These are phyloP conservation scores for Tolypocladium amazonense DNA, from an alignment of 2,329 filamentous ascomycete genomes.

Conservation along the genomic window DNA sequence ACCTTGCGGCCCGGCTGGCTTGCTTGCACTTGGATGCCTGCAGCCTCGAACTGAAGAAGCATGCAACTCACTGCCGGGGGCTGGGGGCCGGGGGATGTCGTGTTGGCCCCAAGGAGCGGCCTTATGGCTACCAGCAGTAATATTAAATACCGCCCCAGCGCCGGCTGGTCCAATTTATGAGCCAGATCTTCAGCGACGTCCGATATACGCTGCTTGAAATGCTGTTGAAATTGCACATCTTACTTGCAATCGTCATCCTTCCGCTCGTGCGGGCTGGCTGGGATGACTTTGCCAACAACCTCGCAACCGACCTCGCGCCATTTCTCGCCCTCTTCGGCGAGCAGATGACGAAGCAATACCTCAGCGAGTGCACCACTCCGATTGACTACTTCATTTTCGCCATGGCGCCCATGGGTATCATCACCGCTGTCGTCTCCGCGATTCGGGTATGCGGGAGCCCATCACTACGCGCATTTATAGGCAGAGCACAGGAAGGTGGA, in stretches of 20 bases:
- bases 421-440: constrained; percentile 23
- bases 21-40: not conserved
- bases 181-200: too few species aligned
- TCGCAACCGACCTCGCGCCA: constrained; percentile 21
- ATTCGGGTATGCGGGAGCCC: constrained; percentile 20
- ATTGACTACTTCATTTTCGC: constrained; percentile 22
- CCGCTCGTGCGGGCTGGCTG: not conserved
- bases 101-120: not conserved
- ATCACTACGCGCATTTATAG: constrained; percentile 26
- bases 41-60: not conserved
- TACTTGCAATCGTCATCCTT: not conserved
- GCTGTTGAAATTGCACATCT: not conserved
- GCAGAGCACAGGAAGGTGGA: constrained; percentile 22
- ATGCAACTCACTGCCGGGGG: not conserved
- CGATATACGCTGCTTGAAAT: not conserved
- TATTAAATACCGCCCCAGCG: not conserved
- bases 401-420: constrained; percentile 25
- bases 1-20: not conserved
- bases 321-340: constrained; percentile 25
- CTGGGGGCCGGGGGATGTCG: not conserved
- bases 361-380: constrained; percentile 18
- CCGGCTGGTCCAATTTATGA: not conserved
- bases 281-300: constrained; percentile 21
- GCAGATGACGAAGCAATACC: constrained; percentile 25
- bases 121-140: not conserved